Evolutionary conservation across 73 alveolate genomes (phyloP).

Genomic region (Blepharisma stoltei): DNA sequence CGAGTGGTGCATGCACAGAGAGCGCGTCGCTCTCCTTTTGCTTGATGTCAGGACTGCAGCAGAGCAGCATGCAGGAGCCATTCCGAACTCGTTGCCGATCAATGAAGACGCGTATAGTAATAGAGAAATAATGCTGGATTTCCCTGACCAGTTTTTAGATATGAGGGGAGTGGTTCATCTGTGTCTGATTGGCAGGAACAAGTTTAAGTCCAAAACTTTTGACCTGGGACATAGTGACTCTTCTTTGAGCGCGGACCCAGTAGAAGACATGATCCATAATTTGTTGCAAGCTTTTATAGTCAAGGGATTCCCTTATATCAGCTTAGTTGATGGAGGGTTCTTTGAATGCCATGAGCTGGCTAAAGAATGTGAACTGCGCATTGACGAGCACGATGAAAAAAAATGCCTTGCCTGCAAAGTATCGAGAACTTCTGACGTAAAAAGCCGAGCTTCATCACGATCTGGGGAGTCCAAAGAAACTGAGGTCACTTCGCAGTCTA

Average conservation of each 20-base stretch:
- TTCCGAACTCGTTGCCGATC: neutral
- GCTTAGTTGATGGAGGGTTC: constrained; percentile 25
- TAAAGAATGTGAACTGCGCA: neutral
- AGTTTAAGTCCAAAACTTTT: neutral
- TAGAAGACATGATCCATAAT: neutral
- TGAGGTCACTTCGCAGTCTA: neutral
- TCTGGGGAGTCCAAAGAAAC: neutral
- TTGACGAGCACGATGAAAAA: neutral
- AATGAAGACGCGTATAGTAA: neutral
- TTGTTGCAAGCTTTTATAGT: constrained; percentile 12
- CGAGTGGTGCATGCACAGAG: constrained; percentile 14
- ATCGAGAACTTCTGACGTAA: neutral
- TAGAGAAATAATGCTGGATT: neutral
- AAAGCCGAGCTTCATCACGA: neutral
- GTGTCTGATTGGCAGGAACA: constrained; percentile 2
- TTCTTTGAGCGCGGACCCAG: neutral
- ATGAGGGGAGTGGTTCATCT: constrained; percentile 8
- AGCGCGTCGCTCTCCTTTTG: neutral
- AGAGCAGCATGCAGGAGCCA: constrained; percentile 4
- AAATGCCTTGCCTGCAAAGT: neutral
- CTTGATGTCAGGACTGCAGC: constrained; percentile 6
- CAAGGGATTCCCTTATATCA: constrained; percentile 15
- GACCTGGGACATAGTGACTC: neutral
- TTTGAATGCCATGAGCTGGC: neutral
- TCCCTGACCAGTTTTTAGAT: constrained; percentile 19